Evolutionary conservation across 768 basidiomycete genomes (phyloP).

Genomic region (Lentinula sp.): DNA sequence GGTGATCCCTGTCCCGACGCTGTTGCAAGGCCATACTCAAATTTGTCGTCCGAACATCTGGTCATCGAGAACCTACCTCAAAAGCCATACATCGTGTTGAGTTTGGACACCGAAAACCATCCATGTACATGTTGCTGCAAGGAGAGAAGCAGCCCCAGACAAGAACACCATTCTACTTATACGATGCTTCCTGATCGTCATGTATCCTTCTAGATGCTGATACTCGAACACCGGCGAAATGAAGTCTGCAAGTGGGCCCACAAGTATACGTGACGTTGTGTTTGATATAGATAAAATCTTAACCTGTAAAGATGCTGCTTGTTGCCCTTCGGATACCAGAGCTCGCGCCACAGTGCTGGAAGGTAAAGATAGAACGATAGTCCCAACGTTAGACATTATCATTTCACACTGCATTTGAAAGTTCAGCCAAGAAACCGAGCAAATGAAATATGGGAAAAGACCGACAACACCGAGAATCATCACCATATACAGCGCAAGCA

Average conservation of each 20-base stretch:
- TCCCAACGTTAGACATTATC: conserved; percentile 79
- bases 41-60: neutral
- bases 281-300: conserved; percentile 65
- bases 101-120: conserved; percentile 41
- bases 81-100: conserved; percentile 54
- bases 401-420: conserved; percentile 53
- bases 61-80: conserved; percentile 44
- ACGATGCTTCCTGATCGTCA: conserved; percentile 40
- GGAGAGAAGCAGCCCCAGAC: conserved; percentile 36
- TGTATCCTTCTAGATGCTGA: conserved; percentile 26
- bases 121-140: conserved; percentile 51
- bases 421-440: neutral
- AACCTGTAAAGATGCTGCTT: conserved; percentile 49
- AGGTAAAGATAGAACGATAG: conserved; percentile 64
- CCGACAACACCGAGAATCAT: conserved; percentile 66
- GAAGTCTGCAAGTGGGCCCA: conserved; percentile 68
- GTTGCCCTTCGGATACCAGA: conserved; percentile 26
- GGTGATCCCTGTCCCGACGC: conserved; percentile 58
- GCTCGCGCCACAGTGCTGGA: conserved; percentile 12
- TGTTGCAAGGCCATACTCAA: conserved; percentile 17
- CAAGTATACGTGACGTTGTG: conserved; percentile 60
- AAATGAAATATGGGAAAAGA: conserved; percentile 9
- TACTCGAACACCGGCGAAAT: conserved; percentile 55
- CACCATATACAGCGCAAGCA: conserved; percentile 44
- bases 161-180: conserved; percentile 64